phyloP scores from a whole-genome alignment of 2,329 filamentous ascomycete species.

The Tolypocladium tropicale region DNA sequence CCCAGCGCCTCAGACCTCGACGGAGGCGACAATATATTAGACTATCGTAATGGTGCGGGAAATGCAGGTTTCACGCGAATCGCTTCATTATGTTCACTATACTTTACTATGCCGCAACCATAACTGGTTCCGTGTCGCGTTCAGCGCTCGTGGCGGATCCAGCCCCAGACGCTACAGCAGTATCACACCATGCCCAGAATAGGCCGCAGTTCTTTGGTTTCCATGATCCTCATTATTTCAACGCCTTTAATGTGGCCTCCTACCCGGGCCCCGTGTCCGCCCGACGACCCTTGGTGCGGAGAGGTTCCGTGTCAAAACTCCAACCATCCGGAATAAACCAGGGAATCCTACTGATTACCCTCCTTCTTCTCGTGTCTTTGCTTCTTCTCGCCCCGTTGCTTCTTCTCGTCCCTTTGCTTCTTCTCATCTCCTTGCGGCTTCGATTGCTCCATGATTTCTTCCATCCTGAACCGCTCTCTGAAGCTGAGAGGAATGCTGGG shows the following conservation, averaged over 20 bases:
- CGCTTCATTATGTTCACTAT: too few species aligned
- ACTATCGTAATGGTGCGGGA: too few species aligned
- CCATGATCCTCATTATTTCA: slow-evolving; percentile 8
- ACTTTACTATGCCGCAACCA: not conserved
- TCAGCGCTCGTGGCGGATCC: not conserved
- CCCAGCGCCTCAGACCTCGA: not conserved
- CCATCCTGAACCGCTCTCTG: slow-evolving; percentile 37
- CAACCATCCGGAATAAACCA: slow-evolving; percentile 3
- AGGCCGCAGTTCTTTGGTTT: not conserved
- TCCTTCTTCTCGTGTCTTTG: slow-evolving; percentile 7
- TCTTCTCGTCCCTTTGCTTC: too few species aligned
- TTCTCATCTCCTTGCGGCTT: slow-evolving; percentile 11
- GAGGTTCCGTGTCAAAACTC: slow-evolving; percentile 12
- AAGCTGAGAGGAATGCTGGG: slow-evolving; percentile 35
- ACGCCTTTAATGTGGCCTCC: slow-evolving; percentile 17
- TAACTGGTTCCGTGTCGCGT: not conserved
- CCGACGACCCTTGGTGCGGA: slow-evolving; percentile 10
- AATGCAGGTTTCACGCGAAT: too few species aligned
- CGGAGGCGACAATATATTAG: not conserved
- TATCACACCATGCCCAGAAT: not conserved
- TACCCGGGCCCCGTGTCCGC: slow-evolving; percentile 11
- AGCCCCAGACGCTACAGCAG: not conserved
- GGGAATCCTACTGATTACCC: slow-evolving; percentile 7
- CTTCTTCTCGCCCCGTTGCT: too few species aligned
- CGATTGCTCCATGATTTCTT: slow-evolving; percentile 27